Base-by-base conservation (phyloP, 1,284 basidiomycete genomes). In the Sporisorium iseilematis-ciliati region DNA sequence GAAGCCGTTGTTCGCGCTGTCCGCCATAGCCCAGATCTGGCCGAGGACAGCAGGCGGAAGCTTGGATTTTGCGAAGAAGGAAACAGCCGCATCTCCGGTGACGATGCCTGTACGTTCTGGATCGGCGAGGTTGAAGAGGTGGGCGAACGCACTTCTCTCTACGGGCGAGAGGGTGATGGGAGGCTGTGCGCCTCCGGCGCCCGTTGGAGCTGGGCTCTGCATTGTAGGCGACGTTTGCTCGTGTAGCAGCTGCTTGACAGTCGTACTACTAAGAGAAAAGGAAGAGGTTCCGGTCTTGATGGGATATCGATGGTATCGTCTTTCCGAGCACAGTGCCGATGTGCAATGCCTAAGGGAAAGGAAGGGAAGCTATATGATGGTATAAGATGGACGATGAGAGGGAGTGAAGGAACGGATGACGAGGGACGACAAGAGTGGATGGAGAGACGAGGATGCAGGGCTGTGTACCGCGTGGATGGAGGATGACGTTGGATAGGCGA, bases 11-110 rank as follows among this genome's bases (percentile, higher is more conserved):
- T 84, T 84, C 40, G 65, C 92, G 55, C 92, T 91, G 87, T 99
- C 97, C 43, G 95, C 91, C 67, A 98, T 87, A 58, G 88, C 89
- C 96, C 97, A 99, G 79, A 99, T 92, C 87, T 97, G 92, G 45
- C 95, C 94, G 65, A 99, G 91, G 25, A 65, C 57, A 7, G 82
- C 55, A 16, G 76, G 79, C 10, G 83, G 77, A 11, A 83, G 78
- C 43, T 75, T 77, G 35, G 82, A 82, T 20, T 79, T 78, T 55
- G 78, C 79, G 50, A 85, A 85, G 68, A 85, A 85, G 45, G 73
- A 57, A 41, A 85, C 83, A 29, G 83, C 83, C 16, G 81, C 74
- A 58, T 81, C 77, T 11, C 82, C 83, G 7, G 79, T 80, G 29
- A 85, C 72, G 52, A 85, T 75, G 31, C 83, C 82, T 18, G 75